A percentile compares a stretch with the other conserved stretches of the same genome.
phyloP scores from a whole-genome alignment of 148 eudicot genomes.

The Simmondsia chinensis region DNA sequence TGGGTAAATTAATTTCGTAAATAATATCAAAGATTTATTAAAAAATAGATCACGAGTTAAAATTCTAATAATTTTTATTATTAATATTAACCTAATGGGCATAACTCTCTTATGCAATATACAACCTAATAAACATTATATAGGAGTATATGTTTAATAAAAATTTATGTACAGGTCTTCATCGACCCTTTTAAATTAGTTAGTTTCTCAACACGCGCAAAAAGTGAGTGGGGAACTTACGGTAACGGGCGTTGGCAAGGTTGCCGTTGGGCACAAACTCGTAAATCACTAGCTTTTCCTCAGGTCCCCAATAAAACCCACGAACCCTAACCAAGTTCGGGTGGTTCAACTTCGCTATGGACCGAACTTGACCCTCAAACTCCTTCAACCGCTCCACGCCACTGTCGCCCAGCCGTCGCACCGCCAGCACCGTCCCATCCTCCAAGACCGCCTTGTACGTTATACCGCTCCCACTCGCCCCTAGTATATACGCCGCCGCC shows the following conservation, averaged over 20 bases:
- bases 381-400: conserved; percentile 61
- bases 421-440: conserved; percentile 70
- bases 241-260: conserved; percentile 83
- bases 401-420: conserved; percentile 65
- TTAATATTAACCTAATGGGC: too few relatives aligned
- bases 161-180: too few relatives aligned
- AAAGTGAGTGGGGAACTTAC: too few relatives aligned
- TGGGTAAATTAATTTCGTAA: too few relatives aligned
- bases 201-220: too few relatives aligned
- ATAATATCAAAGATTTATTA: too few relatives aligned
- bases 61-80: too few relatives aligned
- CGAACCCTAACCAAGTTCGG: conserved; percentile 78
- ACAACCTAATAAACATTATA: too few relatives aligned
- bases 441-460: conserved; percentile 89
- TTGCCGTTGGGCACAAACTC: conserved; percentile 87
- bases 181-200: too few relatives aligned
- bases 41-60: too few relatives aligned
- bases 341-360: conserved; percentile 67
- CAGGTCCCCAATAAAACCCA: conserved; percentile 81
- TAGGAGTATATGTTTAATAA: too few relatives aligned
- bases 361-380: conserved; percentile 66
- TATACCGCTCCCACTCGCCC: conserved; percentile 81
- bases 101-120: too few relatives aligned
- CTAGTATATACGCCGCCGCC: conserved; percentile 86
- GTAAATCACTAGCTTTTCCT: conserved; percentile 82